Evolutionary conservation across 2,329 filamentous ascomycete genomes (phyloP).

Genomic region (Xylogone sp.): DNA sequence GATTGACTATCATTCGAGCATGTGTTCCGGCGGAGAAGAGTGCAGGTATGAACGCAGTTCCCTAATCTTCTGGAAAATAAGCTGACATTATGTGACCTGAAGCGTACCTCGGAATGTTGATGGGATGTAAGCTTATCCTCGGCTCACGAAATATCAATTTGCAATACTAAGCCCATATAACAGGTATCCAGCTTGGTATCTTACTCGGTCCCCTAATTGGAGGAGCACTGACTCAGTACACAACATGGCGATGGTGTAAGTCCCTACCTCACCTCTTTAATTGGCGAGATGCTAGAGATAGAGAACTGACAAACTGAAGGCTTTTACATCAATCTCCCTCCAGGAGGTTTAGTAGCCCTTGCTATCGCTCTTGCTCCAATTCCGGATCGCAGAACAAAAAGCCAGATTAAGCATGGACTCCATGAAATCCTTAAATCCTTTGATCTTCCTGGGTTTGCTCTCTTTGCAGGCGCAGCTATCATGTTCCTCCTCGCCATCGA

Average conservation of each 20-base stretch:
- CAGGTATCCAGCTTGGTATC: slow-evolving; percentile 1
- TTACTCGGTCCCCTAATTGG: slow-evolving; percentile 28
- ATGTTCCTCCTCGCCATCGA: slow-evolving; percentile 19
- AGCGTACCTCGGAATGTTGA: slow-evolving; percentile 16
- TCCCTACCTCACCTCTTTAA: neutral
- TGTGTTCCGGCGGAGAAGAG: no score
- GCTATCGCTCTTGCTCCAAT: neutral
- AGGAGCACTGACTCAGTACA: neutral
- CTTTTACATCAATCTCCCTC: slow-evolving; percentile 35
- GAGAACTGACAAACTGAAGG: neutral
- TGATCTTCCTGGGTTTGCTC: slow-evolving; percentile 16
- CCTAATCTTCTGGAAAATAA: no score
- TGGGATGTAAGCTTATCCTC: slow-evolving; percentile 8
- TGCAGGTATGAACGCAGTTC: no score
- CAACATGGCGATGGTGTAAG: slow-evolving; percentile 13
- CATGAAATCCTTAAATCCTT: slow-evolving; percentile 9
- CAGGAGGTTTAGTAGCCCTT: neutral
- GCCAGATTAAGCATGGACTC: slow-evolving; percentile 3
- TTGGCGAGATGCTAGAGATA: neutral
- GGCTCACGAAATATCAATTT: no score
- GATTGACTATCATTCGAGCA: slow-evolving; percentile 16
- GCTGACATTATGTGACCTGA: neutral
- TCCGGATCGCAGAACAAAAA: neutral
- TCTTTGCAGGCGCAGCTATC: slow-evolving; percentile 18
- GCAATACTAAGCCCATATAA: no score